Evolutionary conservation across 768 basidiomycete genomes (phyloP).

Genomic region (Mycena vulgaris): DNA sequence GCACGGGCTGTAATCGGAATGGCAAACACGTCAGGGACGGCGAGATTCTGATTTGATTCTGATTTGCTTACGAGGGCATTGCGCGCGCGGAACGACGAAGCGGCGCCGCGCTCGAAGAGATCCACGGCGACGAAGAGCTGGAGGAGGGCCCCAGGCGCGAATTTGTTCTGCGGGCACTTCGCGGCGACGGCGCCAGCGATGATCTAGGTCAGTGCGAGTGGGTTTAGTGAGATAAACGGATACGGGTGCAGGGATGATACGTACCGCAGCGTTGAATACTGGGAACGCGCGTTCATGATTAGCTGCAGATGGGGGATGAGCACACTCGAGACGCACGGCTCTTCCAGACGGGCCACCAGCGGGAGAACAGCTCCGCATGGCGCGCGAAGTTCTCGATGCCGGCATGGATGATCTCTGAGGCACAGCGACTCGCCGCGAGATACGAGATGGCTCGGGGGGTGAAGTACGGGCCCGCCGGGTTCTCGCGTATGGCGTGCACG

Average conservation of each 20-base stretch:
- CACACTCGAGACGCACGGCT: constrained; percentile 1
- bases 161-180: not conserved
- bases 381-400: constrained; percentile 1
- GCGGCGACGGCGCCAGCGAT: constrained; percentile 23
- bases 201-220: not conserved
- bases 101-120: constrained; percentile 25
- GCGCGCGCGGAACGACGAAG: constrained; percentile 13
- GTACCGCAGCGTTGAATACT: constrained; percentile 15
- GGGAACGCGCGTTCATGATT: not conserved
- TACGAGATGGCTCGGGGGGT: constrained; percentile 9
- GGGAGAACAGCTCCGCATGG: constrained; percentile 9
- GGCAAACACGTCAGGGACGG: not conserved
- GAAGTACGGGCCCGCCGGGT: constrained; percentile 19
- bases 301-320: not conserved
- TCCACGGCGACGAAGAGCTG: constrained; percentile 24
- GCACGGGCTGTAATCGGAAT: constrained; percentile 26
- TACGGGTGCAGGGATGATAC: too few relatives aligned
- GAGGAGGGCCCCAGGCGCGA: constrained; percentile 13
- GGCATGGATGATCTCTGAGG: constrained; percentile 7
- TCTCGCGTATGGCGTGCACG: constrained; percentile 6
- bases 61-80: too few relatives aligned
- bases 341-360: constrained; percentile 29
- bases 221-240: not conserved
- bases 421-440: constrained; percentile 4
- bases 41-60: too few relatives aligned